Conservation (phyloP, 495 filamentous ascomycete genomes). For the Friedmanniomyces endolithicus region DNA sequence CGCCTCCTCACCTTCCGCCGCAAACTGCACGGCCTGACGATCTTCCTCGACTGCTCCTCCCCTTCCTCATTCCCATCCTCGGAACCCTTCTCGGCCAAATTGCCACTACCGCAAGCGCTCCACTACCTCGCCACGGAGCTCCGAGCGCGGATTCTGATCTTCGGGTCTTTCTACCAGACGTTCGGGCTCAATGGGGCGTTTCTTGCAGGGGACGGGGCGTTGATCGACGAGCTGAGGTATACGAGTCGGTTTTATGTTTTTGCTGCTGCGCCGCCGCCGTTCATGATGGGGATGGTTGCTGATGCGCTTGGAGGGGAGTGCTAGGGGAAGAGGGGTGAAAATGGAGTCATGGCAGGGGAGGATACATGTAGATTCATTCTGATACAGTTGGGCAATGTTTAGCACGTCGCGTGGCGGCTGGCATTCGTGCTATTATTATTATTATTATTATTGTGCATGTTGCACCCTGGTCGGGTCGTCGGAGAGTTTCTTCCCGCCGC, state of each 20-base stretch:
- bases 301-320: not conserved
- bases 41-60: not conserved
- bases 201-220: not conserved
- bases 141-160: not conserved
- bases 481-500: not conserved
- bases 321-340: no score
- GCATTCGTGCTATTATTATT: no score
- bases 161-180: not conserved
- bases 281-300: not conserved
- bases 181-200: not conserved
- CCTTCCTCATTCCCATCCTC: no score
- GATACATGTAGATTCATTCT: no score
- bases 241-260: not conserved
- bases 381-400: no score
- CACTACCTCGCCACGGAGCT: not conserved
- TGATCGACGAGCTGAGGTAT: slow-evolving; percentile 1
- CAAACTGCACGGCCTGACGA: not conserved
- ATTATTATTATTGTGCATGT: no score
- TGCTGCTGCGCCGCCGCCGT: not conserved
- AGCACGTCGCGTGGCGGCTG: no score
- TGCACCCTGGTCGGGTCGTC: not conserved
- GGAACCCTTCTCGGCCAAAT: not conserved
- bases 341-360: no score
- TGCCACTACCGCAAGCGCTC: not conserved
- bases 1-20: not conserved